Percentiles rank a stretch among this genome's conserved stretches.
These are phyloP conservation scores for Ustilago sp. DNA, from an alignment of 1,284 basidiomycete genomes.

Conservation along the genomic window DNA sequence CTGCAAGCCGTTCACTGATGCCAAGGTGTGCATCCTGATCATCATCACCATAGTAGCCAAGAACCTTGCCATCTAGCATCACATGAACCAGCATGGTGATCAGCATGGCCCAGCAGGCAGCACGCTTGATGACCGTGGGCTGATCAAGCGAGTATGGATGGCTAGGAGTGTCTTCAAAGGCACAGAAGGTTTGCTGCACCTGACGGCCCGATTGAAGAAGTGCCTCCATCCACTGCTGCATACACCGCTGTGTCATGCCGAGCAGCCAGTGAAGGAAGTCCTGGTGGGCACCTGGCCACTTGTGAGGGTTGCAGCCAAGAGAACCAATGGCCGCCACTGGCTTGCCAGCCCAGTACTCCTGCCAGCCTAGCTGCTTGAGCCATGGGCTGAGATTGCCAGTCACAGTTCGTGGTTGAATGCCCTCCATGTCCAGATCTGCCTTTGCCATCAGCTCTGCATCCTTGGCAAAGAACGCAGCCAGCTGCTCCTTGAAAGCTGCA, in stretches of 20 bases:
- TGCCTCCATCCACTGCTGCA: neutral
- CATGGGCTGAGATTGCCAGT: too few species aligned
- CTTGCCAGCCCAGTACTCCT: conserved; percentile 7
- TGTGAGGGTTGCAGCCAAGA: neutral
- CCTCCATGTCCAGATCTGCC: too few species aligned
- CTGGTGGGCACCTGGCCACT: neutral
- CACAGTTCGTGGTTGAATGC: too few species aligned
- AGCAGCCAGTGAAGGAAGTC: neutral
- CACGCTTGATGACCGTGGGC: neutral
- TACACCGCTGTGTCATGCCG: neutral
- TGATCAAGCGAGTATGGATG: neutral
- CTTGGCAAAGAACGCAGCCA: too few species aligned
- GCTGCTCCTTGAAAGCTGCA: too few species aligned
- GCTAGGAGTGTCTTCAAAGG: neutral
- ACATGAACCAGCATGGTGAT: conserved; percentile 2
- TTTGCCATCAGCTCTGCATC: too few species aligned
- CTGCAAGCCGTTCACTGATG: too few species aligned
- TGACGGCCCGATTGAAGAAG: conserved; percentile 3
- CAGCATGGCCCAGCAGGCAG: neutral
- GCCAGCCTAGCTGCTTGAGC: conserved; percentile 2
- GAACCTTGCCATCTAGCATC: neutral
- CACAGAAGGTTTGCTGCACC: conserved; percentile 5
- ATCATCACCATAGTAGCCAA: conserved; percentile 6
- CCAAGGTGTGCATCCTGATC: conserved; percentile 4
- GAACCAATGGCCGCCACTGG: conserved; percentile 5